A percentile compares a stretch with the other conserved stretches of the same genome.
Evolutionary conservation across 306 rosid species (phyloP).

Genomic region (Notholithocarpus densiflorus): DNA sequence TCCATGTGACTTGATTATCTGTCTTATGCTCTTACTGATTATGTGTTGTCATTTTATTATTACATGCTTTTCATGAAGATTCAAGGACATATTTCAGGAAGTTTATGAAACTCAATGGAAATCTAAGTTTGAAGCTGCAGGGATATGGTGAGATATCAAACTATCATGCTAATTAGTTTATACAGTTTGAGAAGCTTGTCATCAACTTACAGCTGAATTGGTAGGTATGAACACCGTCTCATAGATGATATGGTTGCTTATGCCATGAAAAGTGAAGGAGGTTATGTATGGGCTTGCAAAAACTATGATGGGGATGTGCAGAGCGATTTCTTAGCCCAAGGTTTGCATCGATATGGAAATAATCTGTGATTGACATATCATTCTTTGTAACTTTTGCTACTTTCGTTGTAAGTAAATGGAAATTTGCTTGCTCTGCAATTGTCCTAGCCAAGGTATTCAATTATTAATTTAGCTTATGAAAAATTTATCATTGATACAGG

Average conservation of each 20-base stretch:
- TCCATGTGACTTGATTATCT: neutral
- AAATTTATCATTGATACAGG: slow-evolving; percentile 45
- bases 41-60: neutral
- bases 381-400: neutral
- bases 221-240: slow-evolving; percentile 96
- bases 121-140: slow-evolving; percentile 86
- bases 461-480: slow-evolving; percentile 1
- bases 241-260: slow-evolving; percentile 99
- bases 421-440: neutral
- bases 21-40: neutral
- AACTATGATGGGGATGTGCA: slow-evolving; percentile 99
- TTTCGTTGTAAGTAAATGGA: neutral
- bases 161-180: slow-evolving; percentile 2
- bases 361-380: neutral
- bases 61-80: slow-evolving; percentile 50
- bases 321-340: slow-evolving; percentile 98
- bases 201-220: slow-evolving; percentile 28
- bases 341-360: slow-evolving; percentile 30
- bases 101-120: slow-evolving; percentile 92
- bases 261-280: slow-evolving; percentile 96
- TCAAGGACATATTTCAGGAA: slow-evolving; percentile 97
- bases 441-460: neutral
- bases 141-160: slow-evolving; percentile 72
- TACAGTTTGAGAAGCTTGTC: slow-evolving; percentile 1
- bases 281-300: slow-evolving; percentile 99